Evolutionary conservation across 345 rosid species (phyloP), one percentile per base, ranked within the genome.

Genomic region (Trapa bicornis): DNA sequence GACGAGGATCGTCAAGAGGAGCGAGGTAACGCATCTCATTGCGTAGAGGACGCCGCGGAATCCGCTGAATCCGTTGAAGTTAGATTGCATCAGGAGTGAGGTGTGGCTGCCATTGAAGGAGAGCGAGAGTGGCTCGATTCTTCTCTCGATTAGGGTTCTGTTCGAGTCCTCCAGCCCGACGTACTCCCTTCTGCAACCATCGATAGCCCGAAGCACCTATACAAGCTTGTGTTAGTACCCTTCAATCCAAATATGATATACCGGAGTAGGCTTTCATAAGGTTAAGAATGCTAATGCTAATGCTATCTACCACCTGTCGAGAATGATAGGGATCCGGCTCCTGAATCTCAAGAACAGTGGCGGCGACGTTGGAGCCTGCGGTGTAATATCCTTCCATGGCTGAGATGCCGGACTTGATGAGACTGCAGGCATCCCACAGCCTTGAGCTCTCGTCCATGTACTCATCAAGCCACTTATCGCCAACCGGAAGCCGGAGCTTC

Each of bases 21-120:
- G 73, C 10, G 94, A 82, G 64, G 83, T 84, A 33, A 81, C 92
- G 65, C 80, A 85, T 78, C 89, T 80, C 82, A 81, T 87, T 43
- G 96, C 94, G 70, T 83, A 81, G 6, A 91, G 84, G 3, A 85
- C 97, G 2, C 97, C 96, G 42, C 94, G 77, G 35, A 91, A 91
- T 2, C 97, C 96, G 66, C 83, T 83, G 74, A 83, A 91, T 0
- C 82, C 96, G 72, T 85, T 89, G 37, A 80, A 50, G 71, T 74
- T 81, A n/a, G 86, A 79, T 37, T 83, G 83, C 38, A 67, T n/a
- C 8, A 69, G 14, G 2, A 75, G 66, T 4, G 52, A 33, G 2
- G 13, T 62, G 8, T 54, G n/a, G 50, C 38, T 76, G 33, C 78
- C 71, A 37, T 76, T 73, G 38, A 75, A 61, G 67, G 68, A 67